Evolutionary conservation across 371 early-diverging fungal species (phyloP).

Genomic region (Circinella umbellata): DNA sequence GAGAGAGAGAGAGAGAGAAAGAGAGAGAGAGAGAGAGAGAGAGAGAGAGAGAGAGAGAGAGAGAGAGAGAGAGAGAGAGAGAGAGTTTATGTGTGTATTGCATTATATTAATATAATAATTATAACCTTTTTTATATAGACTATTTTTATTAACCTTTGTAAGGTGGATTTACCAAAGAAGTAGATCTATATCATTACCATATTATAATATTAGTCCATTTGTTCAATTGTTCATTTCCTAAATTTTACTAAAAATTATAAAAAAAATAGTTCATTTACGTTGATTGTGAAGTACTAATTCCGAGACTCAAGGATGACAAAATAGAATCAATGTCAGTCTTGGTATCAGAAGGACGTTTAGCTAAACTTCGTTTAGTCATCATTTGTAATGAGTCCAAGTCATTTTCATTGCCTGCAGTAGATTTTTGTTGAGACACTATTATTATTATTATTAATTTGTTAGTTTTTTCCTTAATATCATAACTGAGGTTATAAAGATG

Average conservation of each 20-base stretch:
- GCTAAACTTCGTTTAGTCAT: slow-evolving; percentile 28
- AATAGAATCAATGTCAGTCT: slow-evolving; percentile 46
- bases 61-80: no score
- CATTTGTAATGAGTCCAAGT: slow-evolving; percentile 20
- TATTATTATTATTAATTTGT: neutral
- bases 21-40: no score
- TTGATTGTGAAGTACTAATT: slow-evolving; percentile 17
- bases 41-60: no score
- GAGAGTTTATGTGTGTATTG: no score
- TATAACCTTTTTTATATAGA: slow-evolving; percentile 2
- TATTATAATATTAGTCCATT: no score
- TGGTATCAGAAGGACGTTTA: slow-evolving; percentile 30
- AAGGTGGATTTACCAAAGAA: slow-evolving; percentile 3
- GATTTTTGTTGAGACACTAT: slow-evolving; percentile 11
- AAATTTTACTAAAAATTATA: neutral
- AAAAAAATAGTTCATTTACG: slow-evolving; percentile 17
- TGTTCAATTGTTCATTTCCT: neutral
- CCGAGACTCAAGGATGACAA: slow-evolving; percentile 41
- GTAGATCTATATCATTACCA: neutral
- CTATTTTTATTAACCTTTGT: neutral
- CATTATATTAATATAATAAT: no score
- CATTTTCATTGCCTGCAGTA: slow-evolving; percentile 1
- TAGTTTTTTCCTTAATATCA: neutral
- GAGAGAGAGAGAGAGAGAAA: no score
- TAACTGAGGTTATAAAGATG: no score